Conservation (phyloP, 495 filamentous ascomycete genomes). For the Penicillium coprophilum region DNA sequence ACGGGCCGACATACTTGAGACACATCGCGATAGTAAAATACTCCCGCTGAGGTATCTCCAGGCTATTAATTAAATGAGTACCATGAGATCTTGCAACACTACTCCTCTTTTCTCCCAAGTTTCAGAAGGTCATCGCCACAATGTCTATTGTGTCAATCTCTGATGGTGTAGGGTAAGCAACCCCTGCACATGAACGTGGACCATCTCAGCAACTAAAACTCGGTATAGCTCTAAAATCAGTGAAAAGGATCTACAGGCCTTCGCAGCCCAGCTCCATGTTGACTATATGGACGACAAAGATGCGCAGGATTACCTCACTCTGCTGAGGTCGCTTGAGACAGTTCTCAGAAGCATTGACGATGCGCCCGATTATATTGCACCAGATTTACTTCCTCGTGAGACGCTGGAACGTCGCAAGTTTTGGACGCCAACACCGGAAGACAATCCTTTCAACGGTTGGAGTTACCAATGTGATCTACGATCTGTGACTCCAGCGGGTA, state of each 20-base stretch:
- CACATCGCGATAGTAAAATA: background rate
- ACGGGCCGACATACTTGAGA: background rate
- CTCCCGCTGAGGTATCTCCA: background rate
- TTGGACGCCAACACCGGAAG: conserved; percentile 22
- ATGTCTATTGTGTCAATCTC: background rate
- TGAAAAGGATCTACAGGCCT: conserved; percentile 11
- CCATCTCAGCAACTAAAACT: background rate
- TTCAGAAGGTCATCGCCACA: background rate
- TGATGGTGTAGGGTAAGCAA: conserved; percentile 1
- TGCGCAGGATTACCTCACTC: conserved; percentile 25
- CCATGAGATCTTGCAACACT: background rate
- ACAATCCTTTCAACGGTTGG: conserved; percentile 46
- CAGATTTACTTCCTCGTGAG: conserved; percentile 13
- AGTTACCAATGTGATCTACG: conserved; percentile 25
- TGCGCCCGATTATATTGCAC: conserved; percentile 27
- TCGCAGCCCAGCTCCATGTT: conserved; percentile 19
- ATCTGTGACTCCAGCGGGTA: conserved; percentile 14
- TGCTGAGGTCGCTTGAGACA: conserved; percentile 31
- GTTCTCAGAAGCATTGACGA: conserved; percentile 21
- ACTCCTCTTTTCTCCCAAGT: background rate
- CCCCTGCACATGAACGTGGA: background rate
- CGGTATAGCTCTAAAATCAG: conserved; percentile 20
- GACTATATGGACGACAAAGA: conserved; percentile 20
- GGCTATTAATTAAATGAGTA: background rate
- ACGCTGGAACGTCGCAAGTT: conserved; percentile 19